phyloP scores from a whole-genome alignment of 1,284 basidiomycete species.

The Neotropicomus parvogracilis region DNA sequence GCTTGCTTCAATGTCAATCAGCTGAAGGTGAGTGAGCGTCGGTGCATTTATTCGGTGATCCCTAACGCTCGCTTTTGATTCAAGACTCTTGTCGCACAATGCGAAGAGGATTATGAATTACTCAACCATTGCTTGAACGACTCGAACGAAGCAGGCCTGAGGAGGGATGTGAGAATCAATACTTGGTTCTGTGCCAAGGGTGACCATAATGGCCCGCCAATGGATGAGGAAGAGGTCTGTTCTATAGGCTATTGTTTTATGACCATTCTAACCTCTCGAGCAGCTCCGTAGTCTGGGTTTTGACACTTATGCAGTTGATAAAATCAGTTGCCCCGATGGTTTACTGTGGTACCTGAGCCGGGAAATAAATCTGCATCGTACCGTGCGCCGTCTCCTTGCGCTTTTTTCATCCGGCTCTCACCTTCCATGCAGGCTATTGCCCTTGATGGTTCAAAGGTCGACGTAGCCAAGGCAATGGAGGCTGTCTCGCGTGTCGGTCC shows the following conservation, averaged over 20 bases:
- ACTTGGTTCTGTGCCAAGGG: conserved; percentile 58
- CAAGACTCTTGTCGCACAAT: conserved; percentile 85
- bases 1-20: conserved; percentile 59
- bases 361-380: conserved; percentile 64
- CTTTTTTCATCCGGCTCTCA: conserved; percentile 1
- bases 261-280: conserved; percentile 6
- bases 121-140: conserved; percentile 70
- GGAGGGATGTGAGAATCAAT: conserved; percentile 50
- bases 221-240: conserved; percentile 56
- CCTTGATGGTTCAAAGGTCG: conserved; percentile 44
- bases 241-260: not conserved
- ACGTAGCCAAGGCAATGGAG: conserved; percentile 57
- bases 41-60: not conserved
- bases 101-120: conserved; percentile 75
- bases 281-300: conserved; percentile 69
- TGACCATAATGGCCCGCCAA: conserved; percentile 45
- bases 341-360: conserved; percentile 61
- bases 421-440: conserved; percentile 58
- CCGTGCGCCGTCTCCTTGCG: conserved; percentile 45
- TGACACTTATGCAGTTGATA: conserved; percentile 81
- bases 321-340: conserved; percentile 63
- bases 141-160: conserved; percentile 48
- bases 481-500: conserved; percentile 44
- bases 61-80: conserved; percentile 1
- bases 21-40: conserved; percentile 53